Evolutionary conservation across 371 early-diverging fungal genomes (phyloP).

Genomic region (Mycotypha africana): DNA sequence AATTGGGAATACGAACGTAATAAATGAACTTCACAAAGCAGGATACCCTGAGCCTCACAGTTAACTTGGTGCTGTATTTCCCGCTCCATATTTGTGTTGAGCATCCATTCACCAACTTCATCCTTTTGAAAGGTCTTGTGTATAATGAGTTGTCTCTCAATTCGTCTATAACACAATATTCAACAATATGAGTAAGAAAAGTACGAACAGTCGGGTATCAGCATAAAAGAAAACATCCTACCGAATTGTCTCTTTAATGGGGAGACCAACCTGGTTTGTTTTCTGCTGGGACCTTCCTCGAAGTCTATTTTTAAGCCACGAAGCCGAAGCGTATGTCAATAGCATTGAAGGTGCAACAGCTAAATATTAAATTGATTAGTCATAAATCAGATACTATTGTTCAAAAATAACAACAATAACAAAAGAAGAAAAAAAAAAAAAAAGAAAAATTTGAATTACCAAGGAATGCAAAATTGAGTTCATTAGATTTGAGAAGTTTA

Average conservation of each 20-base stretch:
- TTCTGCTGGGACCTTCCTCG: slow-evolving; percentile 26
- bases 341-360: slow-evolving; percentile 65
- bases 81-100: not conserved
- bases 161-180: slow-evolving; percentile 36
- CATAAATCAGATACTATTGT: too few relatives aligned
- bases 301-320: slow-evolving; percentile 42
- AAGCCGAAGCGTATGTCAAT: slow-evolving; percentile 44
- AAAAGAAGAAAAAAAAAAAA: too few relatives aligned
- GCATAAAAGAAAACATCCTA: too few relatives aligned
- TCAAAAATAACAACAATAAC: too few relatives aligned
- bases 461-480: slow-evolving; percentile 92
- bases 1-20: slow-evolving; percentile 45
- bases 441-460: too few relatives aligned
- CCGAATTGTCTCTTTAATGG: slow-evolving; percentile 39
- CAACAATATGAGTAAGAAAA: too few relatives aligned
- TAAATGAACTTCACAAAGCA: slow-evolving; percentile 67
- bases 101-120: slow-evolving; percentile 13
- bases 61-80: slow-evolving; percentile 26
- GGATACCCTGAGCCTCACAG: slow-evolving; percentile 64
- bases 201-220: too few relatives aligned
- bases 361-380: too few relatives aligned
- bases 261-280: slow-evolving; percentile 23
- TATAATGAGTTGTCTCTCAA: slow-evolving; percentile 39
- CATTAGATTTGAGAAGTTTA: slow-evolving; percentile 89
- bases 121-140: slow-evolving; percentile 8